Percentiles rank a stretch among this genome's conserved stretches.
These are phyloP conservation scores for Kurtzmaniella quercitrusa DNA, from an alignment of 1,139 yeast genomes.

Conservation along the genomic window DNA sequence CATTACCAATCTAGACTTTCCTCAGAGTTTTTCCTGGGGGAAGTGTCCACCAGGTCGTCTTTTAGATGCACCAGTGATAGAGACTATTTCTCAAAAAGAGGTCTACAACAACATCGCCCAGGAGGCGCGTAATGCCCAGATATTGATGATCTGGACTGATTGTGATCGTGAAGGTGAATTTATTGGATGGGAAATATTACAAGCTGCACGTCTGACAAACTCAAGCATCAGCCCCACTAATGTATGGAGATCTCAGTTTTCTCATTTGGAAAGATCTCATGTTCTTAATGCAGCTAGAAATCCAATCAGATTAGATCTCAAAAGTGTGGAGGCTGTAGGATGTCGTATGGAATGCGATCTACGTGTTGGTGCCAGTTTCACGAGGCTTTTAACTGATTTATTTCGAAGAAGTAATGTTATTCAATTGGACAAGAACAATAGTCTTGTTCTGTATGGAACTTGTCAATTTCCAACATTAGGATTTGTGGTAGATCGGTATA, in stretches of 20 bases:
- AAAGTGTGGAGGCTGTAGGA: constrained; percentile 76
- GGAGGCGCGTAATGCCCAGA: constrained; percentile 59
- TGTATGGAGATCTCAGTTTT: constrained; percentile 74
- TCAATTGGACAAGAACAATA: constrained; percentile 15
- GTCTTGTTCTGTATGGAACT: constrained; percentile 75
- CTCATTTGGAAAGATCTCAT: constrained; percentile 80
- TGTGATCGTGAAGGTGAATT: constrained; percentile 98
- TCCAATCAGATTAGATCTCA: constrained; percentile 62
- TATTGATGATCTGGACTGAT: constrained; percentile 95
- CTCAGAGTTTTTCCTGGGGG: constrained; percentile 65
- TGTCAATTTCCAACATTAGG: constrained; percentile 98
- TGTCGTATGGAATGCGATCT: constrained; percentile 86
- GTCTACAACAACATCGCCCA: constrained; percentile 66
- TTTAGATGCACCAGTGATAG: constrained; percentile 61
- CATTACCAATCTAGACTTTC: constrained; percentile 62
- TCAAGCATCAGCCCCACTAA: constrained; percentile 31
- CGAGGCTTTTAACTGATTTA: constrained; percentile 64
- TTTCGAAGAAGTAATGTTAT: constrained; percentile 24
- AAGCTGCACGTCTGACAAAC: constrained; percentile 63
- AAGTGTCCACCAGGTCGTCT: constrained; percentile 61
- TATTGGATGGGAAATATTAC: constrained; percentile 81
- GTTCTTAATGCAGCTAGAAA: constrained; percentile 67
- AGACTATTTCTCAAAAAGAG: constrained; percentile 36
- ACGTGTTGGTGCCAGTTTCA: constrained; percentile 85
- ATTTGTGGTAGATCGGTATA: constrained; percentile 91